phyloP scores from a whole-genome alignment of 192 early-diverging fungal genomes.

The Coemansia sp. region DNA sequence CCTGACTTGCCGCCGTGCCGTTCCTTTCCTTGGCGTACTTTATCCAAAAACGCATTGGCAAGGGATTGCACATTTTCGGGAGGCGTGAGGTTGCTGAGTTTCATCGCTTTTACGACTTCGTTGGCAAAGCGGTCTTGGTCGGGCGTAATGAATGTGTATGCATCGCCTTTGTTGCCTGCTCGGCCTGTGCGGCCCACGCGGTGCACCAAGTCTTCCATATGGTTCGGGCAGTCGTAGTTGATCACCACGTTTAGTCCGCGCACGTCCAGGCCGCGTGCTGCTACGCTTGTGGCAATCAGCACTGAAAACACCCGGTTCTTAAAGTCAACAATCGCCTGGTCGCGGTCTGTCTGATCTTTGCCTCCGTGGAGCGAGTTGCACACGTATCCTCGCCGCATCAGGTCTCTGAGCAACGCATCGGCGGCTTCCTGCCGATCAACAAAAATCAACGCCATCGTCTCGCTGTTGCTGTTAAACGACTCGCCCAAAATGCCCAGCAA shows the following conservation, averaged over 20 bases:
- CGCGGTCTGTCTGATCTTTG: constrained; percentile 88
- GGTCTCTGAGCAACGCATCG: constrained; percentile 81
- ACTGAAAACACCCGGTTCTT: constrained; percentile 87
- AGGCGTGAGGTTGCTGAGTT: constrained; percentile 69
- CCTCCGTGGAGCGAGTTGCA: constrained; percentile 94
- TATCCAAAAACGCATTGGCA: constrained; percentile 61
- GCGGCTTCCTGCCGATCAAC: constrained; percentile 95
- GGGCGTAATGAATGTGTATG: constrained; percentile 93
- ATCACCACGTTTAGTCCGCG: constrained; percentile 90
- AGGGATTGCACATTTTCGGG: constrained; percentile 77
- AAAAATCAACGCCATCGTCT: constrained; percentile 83
- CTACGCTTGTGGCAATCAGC: constrained; percentile 94
- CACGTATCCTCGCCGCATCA: constrained; percentile 81
- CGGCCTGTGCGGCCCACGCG: constrained; percentile 97
- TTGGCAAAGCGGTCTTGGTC: constrained; percentile 93
- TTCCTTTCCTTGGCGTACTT: constrained; percentile 33
- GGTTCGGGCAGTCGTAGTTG: constrained; percentile 97
- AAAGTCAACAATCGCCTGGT: constrained; percentile 92
- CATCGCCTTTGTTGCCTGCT: constrained; percentile 96
- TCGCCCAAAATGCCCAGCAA: constrained; percentile 87
- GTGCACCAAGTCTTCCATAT: constrained; percentile 99
- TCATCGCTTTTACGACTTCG: constrained; percentile 87
- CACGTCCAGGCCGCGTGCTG: constrained; percentile 93
- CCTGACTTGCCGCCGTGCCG: constrained; percentile 53
- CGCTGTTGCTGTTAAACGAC: constrained; percentile 67